These are phyloP conservation scores for Dothideomycetes sp. DNA, from an alignment of 2,329 filamentous ascomycete species.

Conservation along the genomic window DNA sequence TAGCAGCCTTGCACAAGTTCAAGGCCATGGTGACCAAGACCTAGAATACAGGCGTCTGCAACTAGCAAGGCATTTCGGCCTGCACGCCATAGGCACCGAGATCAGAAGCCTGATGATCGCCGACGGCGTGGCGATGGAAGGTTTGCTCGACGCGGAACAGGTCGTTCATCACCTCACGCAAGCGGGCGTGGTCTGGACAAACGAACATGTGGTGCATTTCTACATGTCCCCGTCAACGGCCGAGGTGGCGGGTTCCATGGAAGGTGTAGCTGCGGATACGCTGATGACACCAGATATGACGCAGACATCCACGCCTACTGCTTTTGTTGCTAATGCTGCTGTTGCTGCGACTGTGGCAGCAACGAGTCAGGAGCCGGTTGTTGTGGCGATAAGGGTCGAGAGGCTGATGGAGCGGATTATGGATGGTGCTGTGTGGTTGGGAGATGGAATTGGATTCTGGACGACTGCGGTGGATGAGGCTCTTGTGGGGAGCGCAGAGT, in stretches of 20 bases:
- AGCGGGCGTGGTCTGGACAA: not conserved
- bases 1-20: too few species aligned
- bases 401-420: not conserved
- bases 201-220: not conserved
- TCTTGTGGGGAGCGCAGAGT: too few species aligned
- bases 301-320: too few species aligned
- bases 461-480: not conserved
- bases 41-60: not conserved
- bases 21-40: too few species aligned
- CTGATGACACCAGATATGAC: not conserved
- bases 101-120: not conserved
- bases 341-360: not conserved
- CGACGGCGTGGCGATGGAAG: not conserved
- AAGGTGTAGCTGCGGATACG: not conserved
- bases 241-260: too few species aligned
- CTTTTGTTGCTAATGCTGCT: not conserved
- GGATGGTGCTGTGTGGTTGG: not conserved
- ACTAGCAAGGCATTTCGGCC: not conserved
- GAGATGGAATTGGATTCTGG: not conserved
- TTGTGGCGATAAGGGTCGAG: not conserved
- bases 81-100: not conserved
- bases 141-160: not conserved
- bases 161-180: not conserved
- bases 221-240: not conserved
- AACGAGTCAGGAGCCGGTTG: too few species aligned